phyloP scores from a whole-genome alignment of 768 basidiomycete species.

The Strobilomyces dryophilus region DNA sequence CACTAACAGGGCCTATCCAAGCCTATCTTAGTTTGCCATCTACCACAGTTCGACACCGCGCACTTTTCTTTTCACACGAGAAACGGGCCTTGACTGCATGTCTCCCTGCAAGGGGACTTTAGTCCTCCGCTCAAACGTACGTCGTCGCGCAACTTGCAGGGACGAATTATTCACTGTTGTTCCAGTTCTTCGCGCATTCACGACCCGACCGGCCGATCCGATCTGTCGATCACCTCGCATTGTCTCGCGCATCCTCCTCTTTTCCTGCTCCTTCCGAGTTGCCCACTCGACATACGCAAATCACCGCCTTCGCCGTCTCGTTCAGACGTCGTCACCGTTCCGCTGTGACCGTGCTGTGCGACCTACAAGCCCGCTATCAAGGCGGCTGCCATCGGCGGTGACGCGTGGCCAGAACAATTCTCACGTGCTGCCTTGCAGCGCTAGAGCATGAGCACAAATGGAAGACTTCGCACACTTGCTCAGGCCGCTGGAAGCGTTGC shows the following conservation, averaged over 20 bases:
- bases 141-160: not conserved
- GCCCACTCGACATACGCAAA: slow-evolving; percentile 13
- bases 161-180: not conserved
- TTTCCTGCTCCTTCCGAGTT: not conserved
- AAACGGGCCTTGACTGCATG: too few species aligned
- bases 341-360: slow-evolving; percentile 67
- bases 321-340: slow-evolving; percentile 48
- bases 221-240: slow-evolving; percentile 34
- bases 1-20: too few species aligned
- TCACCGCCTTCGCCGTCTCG: slow-evolving; percentile 33
- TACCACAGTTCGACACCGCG: too few species aligned
- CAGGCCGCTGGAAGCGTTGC: slow-evolving; percentile 32
- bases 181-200: slow-evolving; percentile 41
- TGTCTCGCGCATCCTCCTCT: slow-evolving; percentile 48
- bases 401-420: slow-evolving; percentile 61
- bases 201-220: slow-evolving; percentile 41
- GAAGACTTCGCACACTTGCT: slow-evolving; percentile 31
- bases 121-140: too few species aligned
- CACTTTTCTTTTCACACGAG: too few species aligned
- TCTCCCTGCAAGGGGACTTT: too few species aligned
- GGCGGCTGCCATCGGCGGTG: slow-evolving; percentile 48
- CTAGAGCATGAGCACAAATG: slow-evolving; percentile 40
- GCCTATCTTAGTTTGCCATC: too few species aligned
- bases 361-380: slow-evolving; percentile 61
- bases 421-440: slow-evolving; percentile 57